phyloP scores from a whole-genome alignment of 2,329 filamentous ascomycete species.

The Hymenoscyphus fructigenus region DNA sequence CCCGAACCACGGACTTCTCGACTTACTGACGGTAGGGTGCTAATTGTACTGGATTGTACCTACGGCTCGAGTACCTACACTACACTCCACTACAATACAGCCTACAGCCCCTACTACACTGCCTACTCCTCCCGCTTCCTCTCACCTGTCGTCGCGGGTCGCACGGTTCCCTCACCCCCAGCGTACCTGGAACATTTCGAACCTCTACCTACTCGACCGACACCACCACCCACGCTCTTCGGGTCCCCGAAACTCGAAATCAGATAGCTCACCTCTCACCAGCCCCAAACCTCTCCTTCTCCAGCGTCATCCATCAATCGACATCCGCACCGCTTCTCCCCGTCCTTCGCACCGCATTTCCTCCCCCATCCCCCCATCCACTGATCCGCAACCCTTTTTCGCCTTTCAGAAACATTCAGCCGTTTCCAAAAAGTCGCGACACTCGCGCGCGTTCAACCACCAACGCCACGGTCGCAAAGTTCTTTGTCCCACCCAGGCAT shows the following conservation, averaged over 20 bases:
- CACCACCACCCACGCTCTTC: not conserved
- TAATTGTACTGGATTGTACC: not conserved
- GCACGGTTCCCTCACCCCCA: not conserved
- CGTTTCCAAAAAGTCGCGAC: conserved; percentile 1
- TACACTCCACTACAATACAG: not conserved
- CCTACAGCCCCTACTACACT: not conserved
- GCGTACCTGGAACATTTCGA: not conserved
- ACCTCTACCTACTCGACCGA: conserved; percentile 1
- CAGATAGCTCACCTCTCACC: conserved; percentile 1
- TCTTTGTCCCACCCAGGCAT: conserved; percentile 30
- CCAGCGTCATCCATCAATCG: not conserved
- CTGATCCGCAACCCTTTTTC: not conserved
- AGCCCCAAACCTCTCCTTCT: not conserved
- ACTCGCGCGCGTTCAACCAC: conserved; percentile 22
- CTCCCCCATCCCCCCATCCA: not conserved
- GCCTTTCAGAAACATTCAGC: not conserved
- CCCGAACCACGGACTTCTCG: not conserved
- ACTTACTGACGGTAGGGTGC: not conserved
- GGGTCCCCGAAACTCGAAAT: not conserved
- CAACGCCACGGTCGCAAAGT: conserved; percentile 8
- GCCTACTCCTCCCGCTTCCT: conserved; percentile 1
- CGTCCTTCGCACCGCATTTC: not conserved
- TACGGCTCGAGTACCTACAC: not conserved
- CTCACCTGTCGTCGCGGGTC: not conserved
- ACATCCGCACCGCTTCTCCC: not conserved